Evolutionary conservation across 176 grass and related monocot genomes (phyloP).

Genomic region (Oryza glaberrima): DNA sequence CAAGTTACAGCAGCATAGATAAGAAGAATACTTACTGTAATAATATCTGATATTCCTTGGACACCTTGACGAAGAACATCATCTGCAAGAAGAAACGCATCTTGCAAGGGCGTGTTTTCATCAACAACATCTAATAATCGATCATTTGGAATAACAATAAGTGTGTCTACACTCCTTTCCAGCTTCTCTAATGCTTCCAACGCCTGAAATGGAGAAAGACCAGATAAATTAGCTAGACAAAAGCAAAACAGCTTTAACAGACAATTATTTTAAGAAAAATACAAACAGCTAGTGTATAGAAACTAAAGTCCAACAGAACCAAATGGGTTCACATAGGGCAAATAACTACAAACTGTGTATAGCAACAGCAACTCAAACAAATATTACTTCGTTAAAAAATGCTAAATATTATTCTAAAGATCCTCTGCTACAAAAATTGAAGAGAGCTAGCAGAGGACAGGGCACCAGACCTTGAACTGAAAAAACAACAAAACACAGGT

Average conservation of each 20-base stretch:
- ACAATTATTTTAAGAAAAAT: background rate
- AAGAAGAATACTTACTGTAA: constrained; percentile 57
- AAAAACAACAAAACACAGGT: background rate
- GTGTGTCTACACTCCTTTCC: constrained; percentile 85
- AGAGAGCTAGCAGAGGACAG: background rate
- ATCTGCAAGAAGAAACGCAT: constrained; percentile 97
- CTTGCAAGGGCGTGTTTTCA: constrained; percentile 94
- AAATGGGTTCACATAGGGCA: background rate
- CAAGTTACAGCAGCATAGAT: background rate
- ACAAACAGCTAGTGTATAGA: background rate
- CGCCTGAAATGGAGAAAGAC: constrained; percentile 52
- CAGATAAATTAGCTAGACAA: constrained; percentile 6
- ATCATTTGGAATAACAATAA: constrained; percentile 97
- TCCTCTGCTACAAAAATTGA: background rate
- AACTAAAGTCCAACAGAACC: background rate
- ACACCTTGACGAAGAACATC: constrained; percentile 95
- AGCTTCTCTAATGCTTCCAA: constrained; percentile 94
- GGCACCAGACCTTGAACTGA: background rate
- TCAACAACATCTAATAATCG: constrained; percentile 78
- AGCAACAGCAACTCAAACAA: background rate
- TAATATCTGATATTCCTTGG: constrained; percentile 99
- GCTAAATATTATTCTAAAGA: background rate
- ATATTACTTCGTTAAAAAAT: background rate
- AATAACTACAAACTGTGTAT: constrained; percentile 8
- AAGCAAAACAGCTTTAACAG: background rate